Base-by-base conservation (phyloP, 2,329 filamentous ascomycete species). In the Ustilaginoidea virens region DNA sequence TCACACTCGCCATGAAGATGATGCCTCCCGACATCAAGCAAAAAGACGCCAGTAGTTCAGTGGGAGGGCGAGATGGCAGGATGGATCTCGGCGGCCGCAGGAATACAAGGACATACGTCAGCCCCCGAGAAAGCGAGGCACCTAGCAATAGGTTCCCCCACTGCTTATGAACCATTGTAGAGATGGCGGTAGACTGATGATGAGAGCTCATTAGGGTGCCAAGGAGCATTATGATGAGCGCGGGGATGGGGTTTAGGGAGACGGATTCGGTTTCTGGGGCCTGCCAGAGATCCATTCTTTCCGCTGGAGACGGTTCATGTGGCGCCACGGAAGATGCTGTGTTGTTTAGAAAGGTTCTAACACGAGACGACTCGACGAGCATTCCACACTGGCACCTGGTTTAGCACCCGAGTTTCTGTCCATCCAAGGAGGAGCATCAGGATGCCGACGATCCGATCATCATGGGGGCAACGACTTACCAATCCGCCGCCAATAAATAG, bases 161-260 rank as follows among this genome's bases (percentile, higher is more conserved):
- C 53, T 94, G 86, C 47, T 77, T 77, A 56, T 96, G 87, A 27
- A 96, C 69, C 81, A 90, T 93, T 40, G 74, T 81, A 7, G 83
- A 87, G 26, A 85, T 66, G 76, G 83, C 82, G 34, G 74, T 80
- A 17, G 62, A 51, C 49, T 93, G 86, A 34, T 87, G 81, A 52
- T 96, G 87, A 16, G 80, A 83, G 46, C 79, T 79, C 87, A 96
- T 96, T 80, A 93, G 90, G 48, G 86, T 70, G 19, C 90, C 90
- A 2, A 94, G 63, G 1, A 94, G 61, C 33, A 94, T 61, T 39
- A 96, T 87, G 27, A 93, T 70, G 4, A 96, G 62, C 1, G 76
- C 81, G 0, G 87, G 90, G 41, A 96, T 70, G 1, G 86, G 87
- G 50, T 96, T 94, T 48, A 90, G 63, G 1, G 86, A 81, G 39